Conservation (phyloP, 805 yeast species). For the Metschnikowia lunata region DNA sequence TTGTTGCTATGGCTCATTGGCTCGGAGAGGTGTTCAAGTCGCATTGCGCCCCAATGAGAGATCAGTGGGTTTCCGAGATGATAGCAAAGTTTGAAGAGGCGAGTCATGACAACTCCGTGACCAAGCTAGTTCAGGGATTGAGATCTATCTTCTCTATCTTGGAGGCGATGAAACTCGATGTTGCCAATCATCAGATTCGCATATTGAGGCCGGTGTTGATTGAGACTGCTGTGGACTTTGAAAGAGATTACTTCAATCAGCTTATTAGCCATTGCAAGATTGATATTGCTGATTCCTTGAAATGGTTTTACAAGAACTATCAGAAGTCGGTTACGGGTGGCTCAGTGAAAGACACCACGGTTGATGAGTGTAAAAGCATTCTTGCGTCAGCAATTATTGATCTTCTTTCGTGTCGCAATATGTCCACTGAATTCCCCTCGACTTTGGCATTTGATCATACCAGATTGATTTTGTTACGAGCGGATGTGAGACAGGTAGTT, state of each 20-base stretch:
- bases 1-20: slow-evolving; percentile 68
- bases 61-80: slow-evolving; percentile 84
- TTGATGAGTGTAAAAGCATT: slow-evolving; percentile 31
- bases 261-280: slow-evolving; percentile 52
- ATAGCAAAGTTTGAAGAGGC: slow-evolving; percentile 52
- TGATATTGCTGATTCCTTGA: slow-evolving; percentile 54
- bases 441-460: slow-evolving; percentile 82
- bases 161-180: slow-evolving; percentile 93
- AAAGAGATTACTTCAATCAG: slow-evolving; percentile 71
- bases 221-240: slow-evolving; percentile 85
- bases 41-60: slow-evolving; percentile 96
- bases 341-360: slow-evolving; percentile 10
- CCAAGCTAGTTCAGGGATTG: slow-evolving; percentile 66
- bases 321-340: slow-evolving; percentile 11
- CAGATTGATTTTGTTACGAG: slow-evolving; percentile 68
- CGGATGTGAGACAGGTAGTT: slow-evolving; percentile 81
- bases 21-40: slow-evolving; percentile 72
- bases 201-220: slow-evolving; percentile 77
- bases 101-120: slow-evolving; percentile 40
- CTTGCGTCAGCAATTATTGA: slow-evolving; percentile 54
- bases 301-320: slow-evolving; percentile 55
- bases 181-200: slow-evolving; percentile 90
- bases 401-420: slow-evolving; percentile 69
- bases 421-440: slow-evolving; percentile 79
- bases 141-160: slow-evolving; percentile 74